Base-by-base conservation (phyloP, 23 red algal species). In the Gracilaria vermiculophylla region DNA sequence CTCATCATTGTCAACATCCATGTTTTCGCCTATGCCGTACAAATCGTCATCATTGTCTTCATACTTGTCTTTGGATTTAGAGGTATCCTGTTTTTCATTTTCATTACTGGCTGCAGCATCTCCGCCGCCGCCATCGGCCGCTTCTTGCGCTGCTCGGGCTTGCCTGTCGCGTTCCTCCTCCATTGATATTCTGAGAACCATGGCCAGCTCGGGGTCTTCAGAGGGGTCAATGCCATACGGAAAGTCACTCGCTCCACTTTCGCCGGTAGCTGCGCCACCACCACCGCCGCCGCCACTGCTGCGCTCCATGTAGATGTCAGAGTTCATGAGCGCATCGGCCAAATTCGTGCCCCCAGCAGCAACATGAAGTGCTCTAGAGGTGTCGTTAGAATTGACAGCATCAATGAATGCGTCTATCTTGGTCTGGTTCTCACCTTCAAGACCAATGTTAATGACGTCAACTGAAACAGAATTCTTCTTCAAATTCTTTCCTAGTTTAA, bases 401-500 rank as follows among this genome's bases (percentile, higher is more conserved):
- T 54, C 78, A 19, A 99, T 93, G 42, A 99, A 92, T 2, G 82
- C 79, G 32, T 95, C 90, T 51, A 99, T 76, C 62, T 95, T 95
- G 20, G 75, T 2, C 42, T 57, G 78, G 66, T 99, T 99, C 23
- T 87, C 92, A 31, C 80, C 71, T 50, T 93, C 86, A 27, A 65
- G 47, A 24, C 86, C 88, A 84, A 99, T 91, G 53, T 91, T 79
- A 21, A 99, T 73, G 44, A 99, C 78, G 61, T 99, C 97, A 16
- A 99, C 82, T 9, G 97, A 89, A 11, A 99, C 97, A 52, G 65
- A 82, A 80, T 99, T 99, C 62, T 96, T 99, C 81, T 96, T 99
- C 69, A 99, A 76, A 32, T 39, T 54, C 79, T 92, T 94, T 0
- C 88, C 97, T 8, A 99, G 53, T 3, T 62, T 36, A 0, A 96